Percentiles rank a stretch among this genome's conserved stretches.
These are phyloP conservation scores for Globisporangium okanoganense DNA, from an alignment of 352 stramenopile species.

Conservation along the genomic window DNA sequence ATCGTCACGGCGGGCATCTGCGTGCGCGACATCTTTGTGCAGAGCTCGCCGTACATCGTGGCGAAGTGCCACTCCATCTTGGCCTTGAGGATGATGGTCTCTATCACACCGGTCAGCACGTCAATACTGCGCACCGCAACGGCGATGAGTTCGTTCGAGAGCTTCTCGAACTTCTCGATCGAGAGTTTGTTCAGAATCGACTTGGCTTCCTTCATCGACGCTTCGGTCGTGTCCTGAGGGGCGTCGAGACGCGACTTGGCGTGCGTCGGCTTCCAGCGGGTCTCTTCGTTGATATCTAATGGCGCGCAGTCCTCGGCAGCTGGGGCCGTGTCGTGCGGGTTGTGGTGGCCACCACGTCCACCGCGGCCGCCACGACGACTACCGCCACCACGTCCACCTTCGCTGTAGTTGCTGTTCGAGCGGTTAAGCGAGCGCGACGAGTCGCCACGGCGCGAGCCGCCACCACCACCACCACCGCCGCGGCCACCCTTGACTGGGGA, in stretches of 20 bases:
- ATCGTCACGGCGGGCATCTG: conserved; percentile 78
- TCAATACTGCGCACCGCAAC: conserved; percentile 84
- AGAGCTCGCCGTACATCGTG: conserved; percentile 95
- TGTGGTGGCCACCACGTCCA: conserved; percentile 35
- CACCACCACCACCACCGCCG: conserved; percentile 16
- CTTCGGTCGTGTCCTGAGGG: conserved; percentile 44
- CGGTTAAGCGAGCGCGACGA: conserved; percentile 42
- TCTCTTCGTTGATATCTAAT: conserved; percentile 79
- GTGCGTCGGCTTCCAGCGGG: conserved; percentile 76
- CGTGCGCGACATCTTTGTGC: conserved; percentile 87
- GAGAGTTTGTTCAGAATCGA: conserved; percentile 97
- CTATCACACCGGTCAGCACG: conserved; percentile 87
- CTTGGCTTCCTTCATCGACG: conserved; percentile 85
- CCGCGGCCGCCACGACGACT: conserved; percentile 37
- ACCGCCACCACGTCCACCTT: conserved; percentile 32
- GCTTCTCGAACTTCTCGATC: conserved; percentile 96
- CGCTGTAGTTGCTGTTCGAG: conserved; percentile 40
- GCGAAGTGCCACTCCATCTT: conserved; percentile 96
- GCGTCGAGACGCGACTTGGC: conserved; percentile 54
- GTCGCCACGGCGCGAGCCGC: conserved; percentile 32
- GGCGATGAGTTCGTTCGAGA: conserved; percentile 90
- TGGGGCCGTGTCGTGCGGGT: conserved; percentile 46
- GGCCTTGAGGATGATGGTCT: conserved; percentile 93
- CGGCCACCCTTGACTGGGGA: conserved; percentile 5
- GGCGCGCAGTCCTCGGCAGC: conserved; percentile 59